phyloP scores from a whole-genome alignment of 179 eudicot species.

The Beta lomatogona region DNA sequence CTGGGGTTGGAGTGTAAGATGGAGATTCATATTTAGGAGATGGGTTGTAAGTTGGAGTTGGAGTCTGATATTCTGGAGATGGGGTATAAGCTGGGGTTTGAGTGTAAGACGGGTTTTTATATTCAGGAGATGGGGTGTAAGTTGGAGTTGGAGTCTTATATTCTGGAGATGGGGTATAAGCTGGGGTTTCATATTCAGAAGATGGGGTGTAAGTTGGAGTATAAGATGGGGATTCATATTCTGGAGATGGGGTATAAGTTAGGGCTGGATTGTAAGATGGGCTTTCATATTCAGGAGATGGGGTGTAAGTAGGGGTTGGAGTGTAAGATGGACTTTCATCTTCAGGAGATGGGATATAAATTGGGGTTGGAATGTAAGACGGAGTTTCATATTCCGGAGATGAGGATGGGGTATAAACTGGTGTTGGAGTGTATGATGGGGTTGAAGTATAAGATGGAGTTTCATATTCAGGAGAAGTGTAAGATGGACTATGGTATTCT shows the following conservation, averaged over 20 bases:
- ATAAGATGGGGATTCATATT: neutral
- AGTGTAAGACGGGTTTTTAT: neutral
- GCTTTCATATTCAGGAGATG: no score
- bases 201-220: neutral
- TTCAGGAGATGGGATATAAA: neutral
- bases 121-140: neutral
- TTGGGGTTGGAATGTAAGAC: neutral
- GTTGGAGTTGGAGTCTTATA: neutral
- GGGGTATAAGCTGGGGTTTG: no score
- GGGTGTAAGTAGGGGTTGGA: no score
- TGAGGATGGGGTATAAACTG: neutral
- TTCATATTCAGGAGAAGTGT: slow-evolving; percentile 6
- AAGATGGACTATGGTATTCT: neutral
- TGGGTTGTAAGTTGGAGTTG: no score
- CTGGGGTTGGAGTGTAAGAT: no score
- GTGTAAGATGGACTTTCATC: no score
- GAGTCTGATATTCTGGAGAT: no score
- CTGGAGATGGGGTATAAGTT: slow-evolving; percentile 8
- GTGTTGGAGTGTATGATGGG: no score
- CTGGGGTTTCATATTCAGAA: no score
- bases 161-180: no score
- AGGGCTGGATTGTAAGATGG: neutral
- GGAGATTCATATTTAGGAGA: no score
- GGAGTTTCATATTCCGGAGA: slow-evolving; percentile 3
- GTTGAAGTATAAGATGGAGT: neutral